Percentiles rank a stretch among this genome's conserved stretches.
phyloP scores from a whole-genome alignment of 2,329 filamentous ascomycete genomes.

The Hypoxylon sp. region DNA sequence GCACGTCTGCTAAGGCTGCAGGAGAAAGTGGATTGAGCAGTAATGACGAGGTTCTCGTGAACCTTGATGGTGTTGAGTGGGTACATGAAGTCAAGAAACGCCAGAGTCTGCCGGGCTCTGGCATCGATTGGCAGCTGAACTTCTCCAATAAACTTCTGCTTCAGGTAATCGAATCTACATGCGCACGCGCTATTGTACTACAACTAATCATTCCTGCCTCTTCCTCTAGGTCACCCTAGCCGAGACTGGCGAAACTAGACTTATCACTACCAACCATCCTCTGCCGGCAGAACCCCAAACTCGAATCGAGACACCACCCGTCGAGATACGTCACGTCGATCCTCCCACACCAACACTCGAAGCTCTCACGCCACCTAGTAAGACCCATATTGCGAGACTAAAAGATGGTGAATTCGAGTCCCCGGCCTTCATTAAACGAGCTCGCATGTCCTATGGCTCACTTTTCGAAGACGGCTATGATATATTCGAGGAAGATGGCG shows the following conservation, averaged over 20 bases:
- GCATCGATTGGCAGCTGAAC: slow-evolving; percentile 70
- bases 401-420: slow-evolving; percentile 74
- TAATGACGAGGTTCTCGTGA: slow-evolving; percentile 79
- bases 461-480: slow-evolving; percentile 74
- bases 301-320: slow-evolving; percentile 17
- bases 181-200: not conserved
- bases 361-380: slow-evolving; percentile 51
- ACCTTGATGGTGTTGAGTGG: slow-evolving; percentile 78
- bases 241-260: slow-evolving; percentile 62
- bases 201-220: slow-evolving; percentile 18
- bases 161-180: slow-evolving; percentile 53
- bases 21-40: slow-evolving; percentile 77
- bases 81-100: slow-evolving; percentile 63
- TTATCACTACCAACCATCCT: slow-evolving; percentile 68
- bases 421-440: slow-evolving; percentile 82
- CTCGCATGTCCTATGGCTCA: slow-evolving; percentile 76
- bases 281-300: slow-evolving; percentile 31
- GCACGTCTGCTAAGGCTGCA: slow-evolving; percentile 76
- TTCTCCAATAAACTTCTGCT: slow-evolving; percentile 66
- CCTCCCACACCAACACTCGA: slow-evolving; percentile 14
- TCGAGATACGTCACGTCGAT: slow-evolving; percentile 40
- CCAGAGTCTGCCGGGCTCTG: slow-evolving; percentile 61
- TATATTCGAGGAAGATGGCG: slow-evolving; percentile 77
- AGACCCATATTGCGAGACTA: slow-evolving; percentile 53
- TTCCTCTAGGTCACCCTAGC: slow-evolving; percentile 58